Conservation (phyloP, 192 early-diverging fungal species). For the Linnemannia zychae region DNA sequence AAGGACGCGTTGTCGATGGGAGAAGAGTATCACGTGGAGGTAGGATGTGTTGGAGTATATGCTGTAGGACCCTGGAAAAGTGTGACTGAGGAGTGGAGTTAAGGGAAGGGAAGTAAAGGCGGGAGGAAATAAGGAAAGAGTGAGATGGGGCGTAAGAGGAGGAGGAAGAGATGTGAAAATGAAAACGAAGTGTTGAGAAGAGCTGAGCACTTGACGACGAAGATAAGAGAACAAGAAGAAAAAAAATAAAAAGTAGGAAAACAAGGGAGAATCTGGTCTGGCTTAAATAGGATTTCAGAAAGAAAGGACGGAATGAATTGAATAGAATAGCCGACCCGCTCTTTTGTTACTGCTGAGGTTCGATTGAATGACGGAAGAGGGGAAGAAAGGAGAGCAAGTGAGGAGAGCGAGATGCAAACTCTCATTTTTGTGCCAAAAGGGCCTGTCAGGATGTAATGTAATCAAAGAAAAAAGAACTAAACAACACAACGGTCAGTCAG, state of each 20-base stretch:
- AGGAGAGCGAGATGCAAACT: conserved; percentile 3
- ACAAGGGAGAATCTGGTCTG: conserved; percentile 14
- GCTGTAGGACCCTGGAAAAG: background rate
- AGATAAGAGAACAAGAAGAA: conserved; percentile 13
- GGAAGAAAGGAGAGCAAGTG: background rate
- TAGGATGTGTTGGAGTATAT: background rate
- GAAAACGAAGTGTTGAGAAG: background rate
- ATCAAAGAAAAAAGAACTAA: background rate
- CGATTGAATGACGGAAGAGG: background rate
- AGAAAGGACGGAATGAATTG: conserved; percentile 24
- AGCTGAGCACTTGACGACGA: background rate
- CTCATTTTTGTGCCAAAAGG: background rate
- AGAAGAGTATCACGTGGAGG: conserved; percentile 14
- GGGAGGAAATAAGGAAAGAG: background rate
- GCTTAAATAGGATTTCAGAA: conserved; percentile 34
- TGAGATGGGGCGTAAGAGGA: conserved; percentile 2
- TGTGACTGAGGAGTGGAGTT: background rate
- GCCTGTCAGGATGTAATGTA: conserved; percentile 1
- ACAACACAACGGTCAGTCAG: conserved; percentile 3
- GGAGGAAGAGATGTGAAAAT: conserved; percentile 10
- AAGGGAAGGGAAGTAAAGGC: background rate
- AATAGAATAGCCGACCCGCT: conserved; percentile 16
- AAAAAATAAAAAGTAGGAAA: conserved; percentile 8
- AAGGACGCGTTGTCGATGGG: background rate
- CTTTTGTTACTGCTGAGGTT: background rate